Evolutionary conservation across 441 rosid species (phyloP), one percentile per base, ranked within the genome.

Genomic region (Codiaeum variegatum): DNA sequence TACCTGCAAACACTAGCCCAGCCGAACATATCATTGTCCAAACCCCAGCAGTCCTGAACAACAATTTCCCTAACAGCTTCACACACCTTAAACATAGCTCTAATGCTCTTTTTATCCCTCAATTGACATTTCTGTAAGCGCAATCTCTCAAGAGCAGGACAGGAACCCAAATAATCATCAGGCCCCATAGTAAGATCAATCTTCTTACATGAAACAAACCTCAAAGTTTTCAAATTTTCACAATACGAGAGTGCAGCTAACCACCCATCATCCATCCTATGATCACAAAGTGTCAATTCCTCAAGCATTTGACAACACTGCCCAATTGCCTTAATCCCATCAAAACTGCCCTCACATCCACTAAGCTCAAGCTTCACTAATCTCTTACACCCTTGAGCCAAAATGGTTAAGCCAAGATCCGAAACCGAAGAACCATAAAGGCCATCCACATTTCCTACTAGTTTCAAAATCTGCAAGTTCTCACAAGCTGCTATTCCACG

Each of bases 261-360:
- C 97, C 97, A 93, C 2, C 98, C 98, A 67, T 72, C 87, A 69
- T 89, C 97, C 91, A 93, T 91, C 78, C 87, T 78, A 73, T 93
- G 98, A 82, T 88, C 91, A 47, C 67, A 81, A n/a, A 93, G 71
- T 36, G 84, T 85, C 82, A 93, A 79, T 29, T 91, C 98, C 79
- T 93, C 95, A 54, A 91, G 84, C 97, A 93, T 91, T 68, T 85
- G 98, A 75, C 98, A 93, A 62, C 95, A 89, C 78, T 93, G 93
- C 62, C 98, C 98, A 5, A 93, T 86, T 1, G 98, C 95, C 81
- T 91, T 93, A 70, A 93, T 80, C 80, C 98, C 95, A 70, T 88
- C 92, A 29, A 83, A 93, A 36, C 98, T 89, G 36, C 98, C 98
- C 71, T 89, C 98, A 47, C 98, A 93, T 66, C 91, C 95, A 78